phyloP scores from a whole-genome alignment of 148 eudicot species.

The Rhododendron vialii region DNA sequence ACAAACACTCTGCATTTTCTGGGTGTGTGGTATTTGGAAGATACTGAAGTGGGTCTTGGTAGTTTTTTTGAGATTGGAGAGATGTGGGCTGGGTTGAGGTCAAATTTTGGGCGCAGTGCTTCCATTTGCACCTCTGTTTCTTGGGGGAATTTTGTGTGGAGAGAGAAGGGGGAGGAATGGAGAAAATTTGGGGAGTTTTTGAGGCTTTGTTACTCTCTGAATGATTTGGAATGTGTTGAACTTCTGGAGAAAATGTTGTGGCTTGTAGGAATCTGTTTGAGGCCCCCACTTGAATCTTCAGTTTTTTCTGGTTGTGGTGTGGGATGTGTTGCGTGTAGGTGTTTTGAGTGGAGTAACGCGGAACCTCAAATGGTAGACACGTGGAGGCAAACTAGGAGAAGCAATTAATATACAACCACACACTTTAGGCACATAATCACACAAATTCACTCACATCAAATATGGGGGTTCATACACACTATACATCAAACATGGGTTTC shows the following conservation, averaged over 20 bases:
- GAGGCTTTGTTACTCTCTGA: not conserved
- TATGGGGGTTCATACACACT: too few relatives aligned
- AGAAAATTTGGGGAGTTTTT: not conserved
- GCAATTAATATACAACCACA: too few relatives aligned
- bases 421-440: too few relatives aligned
- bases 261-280: not conserved
- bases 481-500: too few relatives aligned
- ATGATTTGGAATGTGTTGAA: not conserved
- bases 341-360: not conserved
- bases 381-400: not conserved
- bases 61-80: constrained; percentile 27
- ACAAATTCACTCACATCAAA: too few relatives aligned
- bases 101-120: constrained; percentile 31
- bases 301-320: not conserved
- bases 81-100: constrained; percentile 23
- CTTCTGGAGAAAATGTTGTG: not conserved
- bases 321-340: not conserved
- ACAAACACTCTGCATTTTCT: constrained; percentile 8
- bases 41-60: constrained; percentile 22
- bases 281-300: not conserved
- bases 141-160: not conserved
- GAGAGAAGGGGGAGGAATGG: not conserved
- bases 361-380: not conserved
- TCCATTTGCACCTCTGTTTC: constrained; percentile 20
- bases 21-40: constrained; percentile 9